A percentile compares a stretch with the other conserved stretches of the same genome.
phyloP scores from a whole-genome alignment of 371 early-diverging fungal genomes.

The Chytridium lagenaria region DNA sequence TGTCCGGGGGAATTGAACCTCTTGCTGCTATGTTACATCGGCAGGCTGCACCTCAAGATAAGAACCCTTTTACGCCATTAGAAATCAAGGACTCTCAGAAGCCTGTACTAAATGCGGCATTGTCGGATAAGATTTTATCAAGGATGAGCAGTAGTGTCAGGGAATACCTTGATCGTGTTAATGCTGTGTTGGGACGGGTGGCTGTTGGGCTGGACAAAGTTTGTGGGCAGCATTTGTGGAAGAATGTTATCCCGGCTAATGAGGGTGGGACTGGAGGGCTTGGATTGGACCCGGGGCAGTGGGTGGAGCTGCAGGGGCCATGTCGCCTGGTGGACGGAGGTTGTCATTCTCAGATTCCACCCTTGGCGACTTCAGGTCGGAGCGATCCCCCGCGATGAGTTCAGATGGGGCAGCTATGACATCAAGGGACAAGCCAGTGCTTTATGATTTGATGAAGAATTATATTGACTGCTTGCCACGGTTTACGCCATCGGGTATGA shows the following conservation, averaged over 20 bases:
- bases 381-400: not conserved
- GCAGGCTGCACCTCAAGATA: not conserved
- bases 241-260: conserved; percentile 10
- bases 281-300: too few species aligned
- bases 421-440: conserved; percentile 23
- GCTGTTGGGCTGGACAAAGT: conserved; percentile 61
- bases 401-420: conserved; percentile 4
- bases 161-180: conserved; percentile 63
- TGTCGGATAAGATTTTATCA: conserved; percentile 53
- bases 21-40: conserved; percentile 32
- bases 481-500: conserved; percentile 70
- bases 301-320: not conserved
- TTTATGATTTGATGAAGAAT: conserved; percentile 44
- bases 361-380: not conserved
- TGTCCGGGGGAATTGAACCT: conserved; percentile 32
- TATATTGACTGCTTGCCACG: conserved; percentile 75
- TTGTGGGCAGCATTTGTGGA: conserved; percentile 30
- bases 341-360: conserved; percentile 12
- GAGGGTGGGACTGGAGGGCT: not conserved
- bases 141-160: conserved; percentile 54
- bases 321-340: conserved; percentile 2
- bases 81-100: conserved; percentile 16
- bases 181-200: conserved; percentile 62
- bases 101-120: conserved; percentile 33
- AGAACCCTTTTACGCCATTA: conserved; percentile 6